These are phyloP conservation scores for Eucalyptus coolabah DNA, from an alignment of 345 rosid genomes.

Conservation along the genomic window DNA sequence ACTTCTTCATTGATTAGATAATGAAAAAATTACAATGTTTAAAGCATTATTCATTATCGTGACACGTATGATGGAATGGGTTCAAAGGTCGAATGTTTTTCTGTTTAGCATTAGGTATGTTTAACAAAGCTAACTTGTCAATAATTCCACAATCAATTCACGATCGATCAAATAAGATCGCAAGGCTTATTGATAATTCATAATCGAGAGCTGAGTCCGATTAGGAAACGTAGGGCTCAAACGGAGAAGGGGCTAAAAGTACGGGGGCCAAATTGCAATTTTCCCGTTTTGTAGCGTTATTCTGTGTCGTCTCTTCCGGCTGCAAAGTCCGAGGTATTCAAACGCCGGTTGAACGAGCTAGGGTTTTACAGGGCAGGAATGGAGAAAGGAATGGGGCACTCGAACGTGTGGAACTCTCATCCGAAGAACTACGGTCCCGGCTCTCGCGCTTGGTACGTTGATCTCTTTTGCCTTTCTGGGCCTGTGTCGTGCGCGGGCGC, in stretches of 20 bases:
- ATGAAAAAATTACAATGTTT: neutral
- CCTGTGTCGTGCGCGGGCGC: neutral
- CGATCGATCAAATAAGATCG: neutral
- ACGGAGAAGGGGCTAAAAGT: neutral
- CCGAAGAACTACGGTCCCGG: slow-evolving; percentile 52
- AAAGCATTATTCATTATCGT: neutral
- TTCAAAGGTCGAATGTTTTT: too few relatives aligned
- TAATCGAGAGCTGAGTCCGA: neutral
- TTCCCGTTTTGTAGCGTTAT: neutral
- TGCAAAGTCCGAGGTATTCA: neutral
- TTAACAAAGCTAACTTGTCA: too few relatives aligned
- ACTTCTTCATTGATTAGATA: neutral
- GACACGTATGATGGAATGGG: neutral
- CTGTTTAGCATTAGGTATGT: too few relatives aligned
- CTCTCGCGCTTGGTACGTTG: slow-evolving; percentile 31
- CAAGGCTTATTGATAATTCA: neutral
- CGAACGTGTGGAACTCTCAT: slow-evolving; percentile 40
- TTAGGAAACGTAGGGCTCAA: neutral
- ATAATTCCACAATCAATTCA: neutral
- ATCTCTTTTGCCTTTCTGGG: neutral
- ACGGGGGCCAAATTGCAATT: neutral
- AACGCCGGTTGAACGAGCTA: neutral
- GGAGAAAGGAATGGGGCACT: slow-evolving; percentile 26
- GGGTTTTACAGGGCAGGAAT: neutral
- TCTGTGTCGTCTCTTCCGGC: neutral